Conservation (phyloP, 441 rosid genomes). For the Pelargonium australe region DNA sequence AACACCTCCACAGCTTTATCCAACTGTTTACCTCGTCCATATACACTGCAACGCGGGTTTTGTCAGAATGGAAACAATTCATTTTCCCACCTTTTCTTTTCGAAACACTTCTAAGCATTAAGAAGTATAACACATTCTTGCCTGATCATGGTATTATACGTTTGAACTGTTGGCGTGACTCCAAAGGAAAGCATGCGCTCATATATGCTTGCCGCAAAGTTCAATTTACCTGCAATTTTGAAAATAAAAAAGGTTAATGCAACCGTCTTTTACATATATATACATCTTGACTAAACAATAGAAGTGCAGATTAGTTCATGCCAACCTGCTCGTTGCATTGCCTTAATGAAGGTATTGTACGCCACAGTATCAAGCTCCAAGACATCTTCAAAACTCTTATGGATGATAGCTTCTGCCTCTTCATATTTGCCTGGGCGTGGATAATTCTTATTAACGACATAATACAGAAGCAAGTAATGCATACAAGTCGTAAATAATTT, state of each 20-base stretch:
- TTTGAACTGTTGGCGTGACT: slow-evolving; percentile 61
- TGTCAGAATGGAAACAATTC: slow-evolving; percentile 15
- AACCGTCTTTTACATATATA: slow-evolving; percentile 11
- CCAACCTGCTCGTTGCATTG: slow-evolving; percentile 78
- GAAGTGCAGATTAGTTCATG: slow-evolving; percentile 5
- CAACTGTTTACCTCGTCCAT: slow-evolving; percentile 52
- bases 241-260: slow-evolving; percentile 16
- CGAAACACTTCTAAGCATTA: background rate
- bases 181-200: slow-evolving; percentile 53
- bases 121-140: slow-evolving; percentile 23
- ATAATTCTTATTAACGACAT: slow-evolving; percentile 16
- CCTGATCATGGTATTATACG: slow-evolving; percentile 78
- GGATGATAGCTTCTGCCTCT: slow-evolving; percentile 52
- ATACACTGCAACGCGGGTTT: slow-evolving; percentile 41
- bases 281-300: slow-evolving; percentile 14
- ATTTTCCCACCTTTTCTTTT: background rate
- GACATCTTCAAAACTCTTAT: slow-evolving; percentile 33
- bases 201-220: slow-evolving; percentile 51
- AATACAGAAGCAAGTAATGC: background rate
- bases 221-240: slow-evolving; percentile 50
- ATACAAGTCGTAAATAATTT: background rate
- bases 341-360: slow-evolving; percentile 78
- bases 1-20: slow-evolving; percentile 66
- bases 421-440: slow-evolving; percentile 53
- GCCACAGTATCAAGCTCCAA: slow-evolving; percentile 71